Base-by-base conservation (phyloP, 768 basidiomycete species). In the Psilocybe sp. region DNA sequence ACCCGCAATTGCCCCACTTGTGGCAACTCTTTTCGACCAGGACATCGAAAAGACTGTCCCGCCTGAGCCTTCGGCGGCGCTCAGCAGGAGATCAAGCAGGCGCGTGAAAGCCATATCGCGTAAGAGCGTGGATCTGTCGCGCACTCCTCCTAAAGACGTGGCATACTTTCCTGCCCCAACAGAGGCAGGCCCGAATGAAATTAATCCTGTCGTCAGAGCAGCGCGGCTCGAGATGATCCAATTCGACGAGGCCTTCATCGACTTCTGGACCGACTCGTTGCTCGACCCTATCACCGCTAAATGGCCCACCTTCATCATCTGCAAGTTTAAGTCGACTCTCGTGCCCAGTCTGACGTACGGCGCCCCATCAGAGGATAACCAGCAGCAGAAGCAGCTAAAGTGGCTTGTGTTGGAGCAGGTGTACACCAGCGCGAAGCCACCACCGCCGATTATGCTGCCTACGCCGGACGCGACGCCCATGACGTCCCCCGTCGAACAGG, bases 201-300 rank as follows among this genome's bases (percentile, higher is more conserved):
- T 61, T n/a, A 73, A 70, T 42, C 53, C 61, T 31, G 50, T 59
- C 19, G 70, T 74, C n/a, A 75, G 61, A 52, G 69, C 75, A 16
- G 73, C 75, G 0, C 64, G 67, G 8, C 64, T 84, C 10, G 67
- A 73, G 12, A 55, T 80, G 33, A 67, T 83, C n/a, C 76, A 81
- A 52, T 60, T 92, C 10, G 89, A 92, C 58, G 89, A 91, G 58
- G 87, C 88, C 1, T 91, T 92, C 63, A 68, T 90, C 47, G 89
- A 92, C 64, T 89, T 89, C 61, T 91, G 88, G 87, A 78, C 75
- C 44, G 89, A 92, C 59, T 78, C 87, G 1, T 61, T 90, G 31
- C 68, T 84, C 13, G 89, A 92, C 58, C 81, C 86, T 14, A 76
- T 89, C 50, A 71, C 85, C 0, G 64, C 73, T 1, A 64, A 69